These are phyloP conservation scores for Cyberlindnera misumaiensis DNA, from an alignment of 805 yeast species.

Conservation along the genomic window DNA sequence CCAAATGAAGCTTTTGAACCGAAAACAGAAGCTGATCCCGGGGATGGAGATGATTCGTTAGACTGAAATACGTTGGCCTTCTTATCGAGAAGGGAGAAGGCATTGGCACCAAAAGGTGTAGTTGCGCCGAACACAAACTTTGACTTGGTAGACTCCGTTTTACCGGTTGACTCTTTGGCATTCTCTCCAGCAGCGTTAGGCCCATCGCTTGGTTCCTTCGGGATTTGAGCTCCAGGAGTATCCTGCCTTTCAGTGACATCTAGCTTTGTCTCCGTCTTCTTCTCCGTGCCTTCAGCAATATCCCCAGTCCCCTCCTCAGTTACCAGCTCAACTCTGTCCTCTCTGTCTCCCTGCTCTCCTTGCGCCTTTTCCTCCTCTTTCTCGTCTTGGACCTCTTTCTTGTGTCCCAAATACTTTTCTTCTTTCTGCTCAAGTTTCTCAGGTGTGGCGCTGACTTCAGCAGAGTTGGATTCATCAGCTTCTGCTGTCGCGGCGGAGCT, in stretches of 20 bases:
- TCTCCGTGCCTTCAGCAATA: no score
- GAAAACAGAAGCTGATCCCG: constrained; percentile 25
- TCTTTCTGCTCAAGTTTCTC: background rate
- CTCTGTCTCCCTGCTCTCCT: constrained; percentile 9
- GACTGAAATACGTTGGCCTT: constrained; percentile 35
- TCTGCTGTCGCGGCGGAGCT: constrained; percentile 8
- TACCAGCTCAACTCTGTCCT: background rate
- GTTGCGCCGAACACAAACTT: constrained; percentile 52
- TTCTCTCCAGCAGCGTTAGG: background rate
- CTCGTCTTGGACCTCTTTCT: no score
- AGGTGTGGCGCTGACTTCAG: background rate
- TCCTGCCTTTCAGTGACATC: no score
- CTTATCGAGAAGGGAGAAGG: constrained; percentile 28
- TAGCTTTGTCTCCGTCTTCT: no score
- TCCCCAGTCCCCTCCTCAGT: background rate
- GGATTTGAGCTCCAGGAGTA: no score
- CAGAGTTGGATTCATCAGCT: constrained; percentile 2
- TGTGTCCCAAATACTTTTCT: background rate
- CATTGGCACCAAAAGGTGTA: constrained; percentile 39
- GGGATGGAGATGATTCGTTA: constrained; percentile 14
- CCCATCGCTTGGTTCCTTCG: no score
- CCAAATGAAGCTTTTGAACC: constrained; percentile 42
- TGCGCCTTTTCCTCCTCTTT: no score
- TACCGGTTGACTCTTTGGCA: constrained; percentile 3
- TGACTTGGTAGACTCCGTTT: constrained; percentile 21